A percentile compares a stretch with the other conserved stretches of the same genome.
These are phyloP conservation scores for Marasmius sp. DNA, from an alignment of 1,284 basidiomycete species.

Conservation along the genomic window DNA sequence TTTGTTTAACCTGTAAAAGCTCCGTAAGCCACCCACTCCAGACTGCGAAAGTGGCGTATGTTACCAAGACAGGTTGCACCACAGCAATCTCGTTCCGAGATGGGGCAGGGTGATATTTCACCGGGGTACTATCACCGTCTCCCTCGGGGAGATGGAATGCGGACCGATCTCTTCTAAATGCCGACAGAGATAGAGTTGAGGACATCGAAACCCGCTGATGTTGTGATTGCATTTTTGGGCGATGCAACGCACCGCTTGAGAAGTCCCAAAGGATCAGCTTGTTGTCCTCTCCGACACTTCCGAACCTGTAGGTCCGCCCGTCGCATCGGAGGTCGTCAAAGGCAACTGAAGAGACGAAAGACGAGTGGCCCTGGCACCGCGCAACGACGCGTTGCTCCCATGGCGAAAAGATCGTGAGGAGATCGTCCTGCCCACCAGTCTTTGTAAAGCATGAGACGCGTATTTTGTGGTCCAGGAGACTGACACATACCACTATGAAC, in stretches of 20 bases:
- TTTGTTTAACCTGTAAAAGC: constrained; percentile 64
- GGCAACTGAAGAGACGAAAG: constrained; percentile 86
- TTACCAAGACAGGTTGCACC: constrained; percentile 86
- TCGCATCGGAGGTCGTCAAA: constrained; percentile 89
- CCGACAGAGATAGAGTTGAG: constrained; percentile 65
- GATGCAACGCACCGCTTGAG: constrained; percentile 73
- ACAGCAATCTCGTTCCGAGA: constrained; percentile 87
- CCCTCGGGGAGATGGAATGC: constrained; percentile 52
- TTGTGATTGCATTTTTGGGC: constrained; percentile 71
- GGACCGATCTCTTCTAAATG: constrained; percentile 59
- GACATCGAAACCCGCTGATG: constrained; percentile 74
- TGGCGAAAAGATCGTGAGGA: constrained; percentile 90
- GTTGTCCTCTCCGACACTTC: constrained; percentile 92
- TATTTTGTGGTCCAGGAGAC: neutral
- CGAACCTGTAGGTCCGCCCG: constrained; percentile 87
- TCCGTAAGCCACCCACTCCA: neutral
- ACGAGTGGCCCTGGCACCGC: constrained; percentile 94
- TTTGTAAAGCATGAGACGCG: constrained; percentile 17
- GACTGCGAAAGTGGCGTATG: neutral
- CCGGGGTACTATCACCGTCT: constrained; percentile 36
- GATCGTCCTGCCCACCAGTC: constrained; percentile 80
- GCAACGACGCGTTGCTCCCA: constrained; percentile 94
- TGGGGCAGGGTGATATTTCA: constrained; percentile 80
- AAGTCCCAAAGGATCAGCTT: constrained; percentile 96
- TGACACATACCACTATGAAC: constrained; percentile 73